Evolutionary conservation across 2,329 filamentous ascomycete genomes (phyloP).

Genomic region (Phyllosticta citribraziliensis): DNA sequence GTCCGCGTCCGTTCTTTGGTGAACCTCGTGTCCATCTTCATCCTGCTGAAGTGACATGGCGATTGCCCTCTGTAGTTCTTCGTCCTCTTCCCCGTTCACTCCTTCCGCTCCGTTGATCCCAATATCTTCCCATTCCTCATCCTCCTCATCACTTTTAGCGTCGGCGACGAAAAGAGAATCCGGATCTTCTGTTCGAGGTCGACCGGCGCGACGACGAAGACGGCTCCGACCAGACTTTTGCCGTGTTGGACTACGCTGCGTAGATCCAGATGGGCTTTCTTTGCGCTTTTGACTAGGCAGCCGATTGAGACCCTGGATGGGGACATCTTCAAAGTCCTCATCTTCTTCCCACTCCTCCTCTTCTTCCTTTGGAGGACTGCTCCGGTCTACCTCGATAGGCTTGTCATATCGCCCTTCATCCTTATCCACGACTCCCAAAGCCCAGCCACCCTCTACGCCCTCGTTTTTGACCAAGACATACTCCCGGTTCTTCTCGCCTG

Average conservation of each 20-base stretch:
- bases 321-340: constrained; percentile 84
- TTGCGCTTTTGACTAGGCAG: constrained; percentile 51
- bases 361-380: constrained; percentile 37
- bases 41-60: constrained; percentile 66
- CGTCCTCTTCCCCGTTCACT: constrained; percentile 54
- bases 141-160: constrained; percentile 28
- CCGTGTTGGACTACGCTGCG: constrained; percentile 37
- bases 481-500: constrained; percentile 80
- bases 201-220: constrained; percentile 13
- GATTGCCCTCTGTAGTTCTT: constrained; percentile 73
- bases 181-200: constrained; percentile 10
- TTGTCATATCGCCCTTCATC: constrained; percentile 73
- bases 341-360: constrained; percentile 58
- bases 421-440: constrained; percentile 81
- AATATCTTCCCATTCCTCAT: constrained; percentile 33
- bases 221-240: constrained; percentile 30
- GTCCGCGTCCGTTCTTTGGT: constrained; percentile 25
- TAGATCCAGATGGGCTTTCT: constrained; percentile 24
- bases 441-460: constrained; percentile 90
- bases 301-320: constrained; percentile 80
- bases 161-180: constrained; percentile 21
- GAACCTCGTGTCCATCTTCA: constrained; percentile 26
- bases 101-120: constrained; percentile 28
- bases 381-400: constrained; percentile 82
- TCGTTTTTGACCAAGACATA: constrained; percentile 96